Percentiles rank a stretch among this genome's conserved stretches.
These are phyloP conservation scores for Cajanus cajan DNA, from an alignment of 306 rosid genomes.

Conservation along the genomic window DNA sequence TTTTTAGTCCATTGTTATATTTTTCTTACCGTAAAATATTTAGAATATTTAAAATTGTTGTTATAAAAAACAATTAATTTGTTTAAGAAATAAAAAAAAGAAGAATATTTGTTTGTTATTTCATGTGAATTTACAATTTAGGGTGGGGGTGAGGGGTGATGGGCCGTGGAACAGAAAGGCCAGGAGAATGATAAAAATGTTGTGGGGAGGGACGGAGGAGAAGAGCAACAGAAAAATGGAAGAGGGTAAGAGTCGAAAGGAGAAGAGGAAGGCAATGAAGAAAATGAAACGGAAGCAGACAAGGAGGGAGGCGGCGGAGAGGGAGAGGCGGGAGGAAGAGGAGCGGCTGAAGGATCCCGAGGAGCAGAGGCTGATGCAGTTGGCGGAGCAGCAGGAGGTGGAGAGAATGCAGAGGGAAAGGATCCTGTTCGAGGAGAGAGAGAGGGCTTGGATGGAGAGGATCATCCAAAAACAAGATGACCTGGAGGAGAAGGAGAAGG, in stretches of 20 bases:
- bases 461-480: neutral
- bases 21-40: too few species aligned
- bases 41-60: too few species aligned
- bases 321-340: constrained; percentile 57
- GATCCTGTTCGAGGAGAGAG: constrained; percentile 62
- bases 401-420: constrained; percentile 60
- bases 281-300: constrained; percentile 70
- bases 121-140: too few species aligned
- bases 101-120: too few species aligned
- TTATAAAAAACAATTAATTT: too few species aligned
- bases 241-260: constrained; percentile 56
- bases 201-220: neutral
- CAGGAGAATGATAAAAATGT: too few species aligned
- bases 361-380: constrained; percentile 42
- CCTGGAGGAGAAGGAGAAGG: neutral
- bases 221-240: neutral
- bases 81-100: too few species aligned
- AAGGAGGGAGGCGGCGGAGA: constrained; percentile 63
- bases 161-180: too few species aligned
- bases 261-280: constrained; percentile 82
- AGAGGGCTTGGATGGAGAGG: constrained; percentile 58
- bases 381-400: constrained; percentile 59
- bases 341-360: constrained; percentile 63
- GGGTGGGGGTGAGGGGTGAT: too few species aligned
- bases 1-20: too few species aligned